Conservation (phyloP, 108 stramenopile genomes). For the Bacterosira constricta region DNA sequence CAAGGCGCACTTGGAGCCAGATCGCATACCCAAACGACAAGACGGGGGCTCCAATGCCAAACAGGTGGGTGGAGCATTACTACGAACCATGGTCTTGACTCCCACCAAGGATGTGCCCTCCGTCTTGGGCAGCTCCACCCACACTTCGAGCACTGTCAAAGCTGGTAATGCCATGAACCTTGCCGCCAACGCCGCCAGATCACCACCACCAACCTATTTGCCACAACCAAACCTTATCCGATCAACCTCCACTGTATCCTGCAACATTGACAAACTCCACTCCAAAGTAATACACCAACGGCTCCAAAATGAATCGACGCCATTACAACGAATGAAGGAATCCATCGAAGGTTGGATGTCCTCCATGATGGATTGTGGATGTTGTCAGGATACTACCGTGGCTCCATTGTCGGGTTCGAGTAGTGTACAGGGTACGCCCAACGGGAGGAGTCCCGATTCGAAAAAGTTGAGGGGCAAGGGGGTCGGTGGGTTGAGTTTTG, state of each 20-base stretch:
- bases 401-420: slow-evolving; percentile 1
- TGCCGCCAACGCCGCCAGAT: too few relatives aligned
- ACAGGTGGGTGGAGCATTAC: neutral
- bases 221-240: neutral
- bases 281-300: slow-evolving; percentile 36
- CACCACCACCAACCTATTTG: neutral
- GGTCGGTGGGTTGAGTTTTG: slow-evolving; percentile 36
- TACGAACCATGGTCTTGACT: slow-evolving; percentile 6
- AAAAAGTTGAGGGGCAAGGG: slow-evolving; percentile 22
- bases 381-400: slow-evolving; percentile 33
- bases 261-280: slow-evolving; percentile 43
- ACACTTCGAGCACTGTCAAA: too few relatives aligned
- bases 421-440: neutral
- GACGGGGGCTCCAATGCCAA: neutral
- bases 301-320: slow-evolving; percentile 21
- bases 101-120: slow-evolving; percentile 2
- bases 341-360: slow-evolving; percentile 33
- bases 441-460: neutral
- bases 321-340: slow-evolving; percentile 23
- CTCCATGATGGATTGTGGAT: slow-evolving; percentile 43
- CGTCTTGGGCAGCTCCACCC: neutral
- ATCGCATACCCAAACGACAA: neutral
- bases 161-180: too few relatives aligned
- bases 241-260: slow-evolving; percentile 1
- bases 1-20: slow-evolving; percentile 10